phyloP scores from a whole-genome alignment of 805 yeast genomes.

The Huiozyma naganishii region DNA sequence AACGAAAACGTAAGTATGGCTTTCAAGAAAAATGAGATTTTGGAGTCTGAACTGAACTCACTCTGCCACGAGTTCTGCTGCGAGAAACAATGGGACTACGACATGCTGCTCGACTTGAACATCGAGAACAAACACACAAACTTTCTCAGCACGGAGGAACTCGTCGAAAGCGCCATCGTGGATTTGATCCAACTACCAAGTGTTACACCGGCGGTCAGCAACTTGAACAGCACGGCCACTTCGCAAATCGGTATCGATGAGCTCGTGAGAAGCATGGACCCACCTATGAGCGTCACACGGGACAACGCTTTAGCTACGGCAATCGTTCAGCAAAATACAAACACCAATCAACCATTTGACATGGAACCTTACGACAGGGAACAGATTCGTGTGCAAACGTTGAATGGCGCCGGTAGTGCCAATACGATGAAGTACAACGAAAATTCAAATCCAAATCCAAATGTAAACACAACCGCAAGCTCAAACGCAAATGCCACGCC shows the following conservation, averaged over 20 bases:
- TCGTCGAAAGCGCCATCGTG: slow-evolving; percentile 49
- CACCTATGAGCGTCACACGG: neutral
- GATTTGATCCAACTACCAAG: slow-evolving; percentile 31
- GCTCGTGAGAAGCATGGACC: neutral
- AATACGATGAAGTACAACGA: no score
- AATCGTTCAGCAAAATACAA: neutral
- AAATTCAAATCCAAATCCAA: no score
- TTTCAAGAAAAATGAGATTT: slow-evolving; percentile 27
- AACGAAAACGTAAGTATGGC: slow-evolving; percentile 26
- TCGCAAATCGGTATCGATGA: slow-evolving; percentile 9
- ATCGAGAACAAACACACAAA: slow-evolving; percentile 33
- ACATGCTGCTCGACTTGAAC: slow-evolving; percentile 40
- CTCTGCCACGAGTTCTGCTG: slow-evolving; percentile 41
- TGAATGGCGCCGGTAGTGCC: no score
- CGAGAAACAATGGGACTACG: slow-evolving; percentile 47
- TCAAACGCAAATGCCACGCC: no score
- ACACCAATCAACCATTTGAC: no score
- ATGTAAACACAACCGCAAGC: no score
- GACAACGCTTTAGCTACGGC: no score
- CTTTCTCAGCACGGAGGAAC: slow-evolving; percentile 49
- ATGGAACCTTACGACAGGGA: no score
- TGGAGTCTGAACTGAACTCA: slow-evolving; percentile 33
- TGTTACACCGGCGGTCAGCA: neutral
- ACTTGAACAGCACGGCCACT: neutral
- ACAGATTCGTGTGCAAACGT: no score